Evolutionary conservation across 768 basidiomycete genomes (phyloP).

Genomic region (Multifurca ochricompacta): DNA sequence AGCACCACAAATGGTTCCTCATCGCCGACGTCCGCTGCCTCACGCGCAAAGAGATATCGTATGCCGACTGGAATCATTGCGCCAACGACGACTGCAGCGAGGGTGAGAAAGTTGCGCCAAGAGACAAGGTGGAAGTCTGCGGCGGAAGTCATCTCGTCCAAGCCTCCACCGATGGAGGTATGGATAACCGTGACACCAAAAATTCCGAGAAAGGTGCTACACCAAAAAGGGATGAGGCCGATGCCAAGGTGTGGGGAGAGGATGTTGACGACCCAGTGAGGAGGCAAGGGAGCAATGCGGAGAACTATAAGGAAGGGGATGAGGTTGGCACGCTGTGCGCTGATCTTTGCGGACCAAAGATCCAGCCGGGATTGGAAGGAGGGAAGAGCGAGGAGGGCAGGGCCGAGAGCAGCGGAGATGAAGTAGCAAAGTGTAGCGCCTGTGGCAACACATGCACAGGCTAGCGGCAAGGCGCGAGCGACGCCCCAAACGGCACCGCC

Average conservation of each 20-base stretch:
- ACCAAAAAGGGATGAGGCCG: constrained; percentile 78
- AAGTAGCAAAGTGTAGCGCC: constrained; percentile 91
- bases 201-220: constrained; percentile 83
- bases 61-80: constrained; percentile 92
- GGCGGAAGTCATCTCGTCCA: constrained; percentile 92
- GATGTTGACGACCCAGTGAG: constrained; percentile 95
- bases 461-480: constrained; percentile 75
- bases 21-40: constrained; percentile 38
- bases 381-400: constrained; percentile 81
- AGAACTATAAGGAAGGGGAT: constrained; percentile 92
- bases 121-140: constrained; percentile 93
- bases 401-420: constrained; percentile 86
- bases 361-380: constrained; percentile 79
- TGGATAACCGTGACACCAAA: constrained; percentile 90
- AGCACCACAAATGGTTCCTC: constrained; percentile 30
- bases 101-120: constrained; percentile 80
- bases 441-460: constrained; percentile 84
- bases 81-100: constrained; percentile 79
- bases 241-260: constrained; percentile 91
- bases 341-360: constrained; percentile 72
- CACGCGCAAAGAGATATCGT: constrained; percentile 70
- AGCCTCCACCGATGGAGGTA: constrained; percentile 85
- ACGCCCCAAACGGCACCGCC: constrained; percentile 96
- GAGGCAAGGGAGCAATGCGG: constrained; percentile 88
- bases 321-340: constrained; percentile 72